Evolutionary conservation across 345 rosid genomes (phyloP), one percentile per base, ranked within the genome.

Genomic region (Eucalyptus pauciflora): DNA sequence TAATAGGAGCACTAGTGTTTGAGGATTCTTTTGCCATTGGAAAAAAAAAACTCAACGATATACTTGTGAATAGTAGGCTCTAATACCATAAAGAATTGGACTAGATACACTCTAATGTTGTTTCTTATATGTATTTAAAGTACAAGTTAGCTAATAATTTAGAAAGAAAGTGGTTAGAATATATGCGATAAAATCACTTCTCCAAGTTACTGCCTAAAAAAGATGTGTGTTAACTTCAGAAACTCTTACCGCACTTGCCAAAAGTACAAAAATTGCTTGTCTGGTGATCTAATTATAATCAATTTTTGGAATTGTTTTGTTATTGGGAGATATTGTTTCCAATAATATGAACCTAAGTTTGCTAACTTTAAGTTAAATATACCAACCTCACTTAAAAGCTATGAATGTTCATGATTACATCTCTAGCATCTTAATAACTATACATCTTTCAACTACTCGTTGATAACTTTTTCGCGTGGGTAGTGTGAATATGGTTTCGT

Each of bases 41-140:
- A n/a, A 18, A 17, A 52, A 52, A 22, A 56, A 8, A 22, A 2
- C 0, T 24, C 3, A 56, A 24, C 5, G 62, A 56, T 24, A 56
- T 24, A 22, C 62, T 56, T 56, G 62, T 56, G 62, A 56, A 24
- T 56, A 56, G 62, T 56, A 56, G 29, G 62, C 62, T 56, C 62
- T 20, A 24, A 56, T 56, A 24, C 29, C 13, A 0, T 56, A 2
- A 56, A 56, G 27, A 56, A 56, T 56, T 56, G 13, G 62, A 56
- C 41, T n/a, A 31, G 22, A 0, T 2, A 31, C n/a, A 4, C 20
- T 67, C 8, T n/a, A 67, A 0, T 67, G 29, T 15, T n/a, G 17
- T 67, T 67, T 67, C 79, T 31, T 67, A 67, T 17, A 67, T 14
- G 0, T 7, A 64, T n/a, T 64, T 64, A 64, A 64, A n/a, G 17